A percentile compares a stretch with the other conserved stretches of the same genome.
phyloP scores from a whole-genome alignment of 139 green algal species.

The Chlorella ohadii region DNA sequence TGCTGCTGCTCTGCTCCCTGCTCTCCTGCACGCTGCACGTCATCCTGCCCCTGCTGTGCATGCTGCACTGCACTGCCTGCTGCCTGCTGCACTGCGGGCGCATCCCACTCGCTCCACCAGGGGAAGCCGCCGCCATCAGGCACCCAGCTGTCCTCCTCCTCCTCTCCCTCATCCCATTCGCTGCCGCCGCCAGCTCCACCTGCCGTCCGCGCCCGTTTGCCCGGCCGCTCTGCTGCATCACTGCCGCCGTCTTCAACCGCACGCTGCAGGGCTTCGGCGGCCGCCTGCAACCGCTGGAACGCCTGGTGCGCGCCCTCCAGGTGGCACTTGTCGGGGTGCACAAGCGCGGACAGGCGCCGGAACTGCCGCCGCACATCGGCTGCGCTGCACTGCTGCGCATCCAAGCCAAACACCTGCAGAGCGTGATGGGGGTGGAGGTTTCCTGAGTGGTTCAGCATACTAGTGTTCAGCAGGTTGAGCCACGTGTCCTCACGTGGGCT shows the following conservation, averaged over 20 bases:
- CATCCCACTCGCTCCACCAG: conserved; percentile 42
- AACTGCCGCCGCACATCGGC: conserved; percentile 29
- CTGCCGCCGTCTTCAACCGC: background rate
- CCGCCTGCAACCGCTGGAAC: conserved; percentile 34
- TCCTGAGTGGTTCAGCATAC: background rate
- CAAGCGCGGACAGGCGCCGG: conserved; percentile 34
- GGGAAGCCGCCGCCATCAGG: conserved; percentile 20
- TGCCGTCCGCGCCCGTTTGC: background rate
- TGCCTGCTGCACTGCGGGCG: background rate
- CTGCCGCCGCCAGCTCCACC: background rate
- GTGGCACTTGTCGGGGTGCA: conserved; percentile 57
- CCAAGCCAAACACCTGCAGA: conserved; percentile 13
- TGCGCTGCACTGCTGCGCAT: background rate
- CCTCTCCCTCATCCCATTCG: background rate
- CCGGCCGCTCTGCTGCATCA: background rate
- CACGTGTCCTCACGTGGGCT: too few relatives aligned
- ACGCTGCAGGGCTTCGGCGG: conserved; percentile 12
- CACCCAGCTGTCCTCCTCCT: background rate
- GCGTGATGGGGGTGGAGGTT: background rate
- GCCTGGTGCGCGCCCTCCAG: conserved; percentile 12
- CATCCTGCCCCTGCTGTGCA: background rate
- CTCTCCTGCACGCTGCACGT: background rate
- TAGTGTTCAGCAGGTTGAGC: background rate
- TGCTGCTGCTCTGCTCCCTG: background rate
- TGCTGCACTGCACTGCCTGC: background rate